phyloP scores from a whole-genome alignment of 139 green algal species.

The Eudorina sp. region DNA sequence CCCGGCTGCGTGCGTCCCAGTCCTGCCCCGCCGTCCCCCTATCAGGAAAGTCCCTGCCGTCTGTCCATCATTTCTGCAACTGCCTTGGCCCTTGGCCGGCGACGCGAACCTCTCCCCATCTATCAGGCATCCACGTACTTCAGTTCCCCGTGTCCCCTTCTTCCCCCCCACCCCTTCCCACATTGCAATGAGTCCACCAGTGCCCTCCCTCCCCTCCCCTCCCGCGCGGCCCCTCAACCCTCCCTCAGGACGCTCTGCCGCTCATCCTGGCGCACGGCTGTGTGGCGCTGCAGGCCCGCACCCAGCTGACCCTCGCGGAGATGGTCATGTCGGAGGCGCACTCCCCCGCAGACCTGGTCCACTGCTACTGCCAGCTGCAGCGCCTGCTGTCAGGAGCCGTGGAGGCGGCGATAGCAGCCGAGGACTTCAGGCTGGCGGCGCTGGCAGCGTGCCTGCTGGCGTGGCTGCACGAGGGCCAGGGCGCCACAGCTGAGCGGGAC shows the following conservation, averaged over 20 bases:
- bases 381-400: neutral
- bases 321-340: slow-evolving; percentile 43
- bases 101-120: too few relatives aligned
- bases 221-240: neutral
- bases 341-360: neutral
- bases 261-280: slow-evolving; percentile 64
- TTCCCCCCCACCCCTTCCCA: neutral
- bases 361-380: slow-evolving; percentile 25
- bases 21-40: too few relatives aligned
- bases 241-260: slow-evolving; percentile 53
- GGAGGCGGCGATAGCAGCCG: neutral
- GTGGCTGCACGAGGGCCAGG: slow-evolving; percentile 41
- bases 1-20: too few relatives aligned
- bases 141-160: too few relatives aligned
- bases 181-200: too few relatives aligned
- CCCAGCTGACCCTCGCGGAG: slow-evolving; percentile 66
- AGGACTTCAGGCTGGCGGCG: slow-evolving; percentile 29
- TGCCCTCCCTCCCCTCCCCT: too few relatives aligned
- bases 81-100: too few relatives aligned
- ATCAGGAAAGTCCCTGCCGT: too few relatives aligned
- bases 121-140: too few relatives aligned
- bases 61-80: too few relatives aligned
- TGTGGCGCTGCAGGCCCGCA: slow-evolving; percentile 43
- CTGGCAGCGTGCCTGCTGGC: slow-evolving; percentile 21
- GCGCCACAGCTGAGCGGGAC: neutral